Evolutionary conservation across 345 rosid species (phyloP), one percentile per base, ranked within the genome.

Genomic region (Camelina hispida): DNA sequence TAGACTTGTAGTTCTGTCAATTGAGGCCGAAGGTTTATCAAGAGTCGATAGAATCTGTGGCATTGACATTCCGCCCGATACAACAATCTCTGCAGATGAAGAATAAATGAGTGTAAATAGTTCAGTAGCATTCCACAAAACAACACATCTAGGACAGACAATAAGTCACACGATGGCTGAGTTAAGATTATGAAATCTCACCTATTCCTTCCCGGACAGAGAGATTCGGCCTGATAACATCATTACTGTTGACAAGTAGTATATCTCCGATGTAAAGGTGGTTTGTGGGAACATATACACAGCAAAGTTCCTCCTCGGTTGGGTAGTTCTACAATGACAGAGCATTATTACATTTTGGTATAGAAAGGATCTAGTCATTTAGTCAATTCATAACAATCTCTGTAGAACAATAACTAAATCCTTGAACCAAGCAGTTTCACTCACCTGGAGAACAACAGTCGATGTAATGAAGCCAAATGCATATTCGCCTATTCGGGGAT

Each of bases 191-290:
- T 59, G 48, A 51, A 68, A 50, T 77, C 91, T 88, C 60, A 89
- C 99, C 99, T 48, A 96, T 96, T 78, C 98, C 99, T 86, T 96
- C 98, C 43, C 98, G 83, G 66, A 96, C 98, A 0, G 97, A 96
- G 15, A 93, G 87, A 82, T 88, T 93, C 53, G 99, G 99, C 66
- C 99, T 86, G 79, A 96, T 91, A 52, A 93, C 92, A 68, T 96
- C 99, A 50, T 85, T 89, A 66, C 91, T 71, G 79, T 85, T 89
- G 58, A 93, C 83, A 30, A 96, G 88, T 83, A 96, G 88, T 73
- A 96, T 83, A 81, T 96, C 98, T 30, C 98, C 99, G 18, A 96
- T 91, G 81, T 96, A 96, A 50, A 96, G 91, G 88, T 96, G 99
- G 84, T 96, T 96, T 1, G 99, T 93, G 32, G 99, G 99, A 74